Percentiles rank a stretch among this genome's conserved stretches.
These are phyloP conservation scores for Dittrichia graveolens DNA, from an alignment of 129 eudicot genomes.

Conservation along the genomic window DNA sequence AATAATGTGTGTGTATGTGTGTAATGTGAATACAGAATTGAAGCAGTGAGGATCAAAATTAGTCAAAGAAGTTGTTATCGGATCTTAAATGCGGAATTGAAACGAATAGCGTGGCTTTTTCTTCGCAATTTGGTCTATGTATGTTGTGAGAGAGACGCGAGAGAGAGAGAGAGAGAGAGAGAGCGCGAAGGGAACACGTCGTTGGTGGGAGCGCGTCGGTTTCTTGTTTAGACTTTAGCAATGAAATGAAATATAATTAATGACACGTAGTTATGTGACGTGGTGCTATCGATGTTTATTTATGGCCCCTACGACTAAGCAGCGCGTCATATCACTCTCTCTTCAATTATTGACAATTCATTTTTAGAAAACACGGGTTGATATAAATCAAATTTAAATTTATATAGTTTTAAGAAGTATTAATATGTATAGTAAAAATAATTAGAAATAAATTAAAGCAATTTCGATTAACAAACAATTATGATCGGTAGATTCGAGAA, in stretches of 20 bases:
- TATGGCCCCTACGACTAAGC: not conserved
- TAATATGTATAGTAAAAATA: no score
- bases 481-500: no score
- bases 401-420: no score
- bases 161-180: no score
- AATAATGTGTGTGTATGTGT: constrained; percentile 2
- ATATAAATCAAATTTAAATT: no score
- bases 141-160: constrained; percentile 26
- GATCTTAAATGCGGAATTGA: constrained; percentile 29
- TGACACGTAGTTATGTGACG: constrained; percentile 21
- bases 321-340: constrained; percentile 35
- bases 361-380: no score
- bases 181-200: constrained; percentile 20
- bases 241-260: not conserved
- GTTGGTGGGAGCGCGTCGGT: constrained; percentile 36
- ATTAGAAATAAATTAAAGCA: no score
- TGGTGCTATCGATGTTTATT: constrained; percentile 9
- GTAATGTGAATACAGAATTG: constrained; percentile 12
- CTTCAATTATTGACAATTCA: constrained; percentile 14
- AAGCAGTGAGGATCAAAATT: constrained; percentile 7
- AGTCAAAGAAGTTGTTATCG: constrained; percentile 10
- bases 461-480: no score
- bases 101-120: constrained; percentile 15
- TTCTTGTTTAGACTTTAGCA: not conserved
- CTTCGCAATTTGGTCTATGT: not conserved